Evolutionary conservation across 208 protist species (phyloP), one percentile per base, ranked within the genome.

Genomic region (Leptomonas seymouri): DNA sequence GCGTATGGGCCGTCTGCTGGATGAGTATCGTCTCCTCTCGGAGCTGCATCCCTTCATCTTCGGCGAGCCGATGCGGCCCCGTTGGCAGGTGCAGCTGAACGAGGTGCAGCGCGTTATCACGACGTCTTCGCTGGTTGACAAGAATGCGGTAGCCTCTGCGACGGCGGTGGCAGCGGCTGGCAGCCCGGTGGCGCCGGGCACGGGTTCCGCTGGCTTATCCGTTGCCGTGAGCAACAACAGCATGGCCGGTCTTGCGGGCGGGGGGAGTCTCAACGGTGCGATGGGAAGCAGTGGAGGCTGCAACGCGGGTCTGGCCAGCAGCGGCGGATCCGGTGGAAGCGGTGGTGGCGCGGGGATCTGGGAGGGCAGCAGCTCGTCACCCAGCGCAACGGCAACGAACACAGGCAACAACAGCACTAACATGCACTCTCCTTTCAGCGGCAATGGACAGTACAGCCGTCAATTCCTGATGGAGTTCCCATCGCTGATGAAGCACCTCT

Each of bases 81-180:
- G 88, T 11, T 97, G 89, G 88, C 92, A 97, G 70, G 80, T 92
- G 72, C 92, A 95, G 78, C 81, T 97, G 15, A 86, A 97, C 57
- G 92, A 93, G 73, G 78, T 97, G 67, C 92, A 97, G 76, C 82
- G 88, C 44, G 92, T 76, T 23, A 95, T 97, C 61, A 78, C 78
- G 20, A 93, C 79, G 9, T 81, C 65, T 34, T 77, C 74, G 48
- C 42, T 67, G 23, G 59, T 62, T 18, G 77, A 82, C 11, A 76
- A 76, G 56, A 72, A 69, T 18, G 30, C 67, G 50, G 57, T 75
- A 25, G 66, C 74, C 25, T 73, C 53, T 3, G 71, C 78, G 9
- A 69, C 65, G 27, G 62, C 63, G 4, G 63, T 55, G 14, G 31
- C 49, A 20, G 58, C 56, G 23, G 58, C 57, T 1, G 51, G 49